A percentile compares a stretch with the other conserved stretches of the same genome.
Conservation (phyloP, 2,329 filamentous ascomycete genomes). For the Gliomastix tumulicola region DNA sequence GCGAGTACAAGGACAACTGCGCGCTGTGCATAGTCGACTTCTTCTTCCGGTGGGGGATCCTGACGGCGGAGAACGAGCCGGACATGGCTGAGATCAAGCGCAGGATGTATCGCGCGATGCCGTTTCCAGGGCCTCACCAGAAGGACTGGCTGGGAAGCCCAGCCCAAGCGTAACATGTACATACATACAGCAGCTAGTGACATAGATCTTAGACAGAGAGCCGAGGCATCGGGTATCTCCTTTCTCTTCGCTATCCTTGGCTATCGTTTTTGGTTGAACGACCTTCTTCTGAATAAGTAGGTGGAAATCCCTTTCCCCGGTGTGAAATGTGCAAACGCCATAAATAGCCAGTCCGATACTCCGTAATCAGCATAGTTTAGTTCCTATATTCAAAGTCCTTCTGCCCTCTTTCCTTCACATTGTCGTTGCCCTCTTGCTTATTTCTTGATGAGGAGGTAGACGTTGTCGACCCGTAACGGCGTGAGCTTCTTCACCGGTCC, state of each 20-base stretch:
- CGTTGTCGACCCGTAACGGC: constrained; percentile 82
- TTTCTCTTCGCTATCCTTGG: no score
- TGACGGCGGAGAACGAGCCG: constrained; percentile 73
- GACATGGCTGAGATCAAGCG: constrained; percentile 69
- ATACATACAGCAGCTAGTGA: no score
- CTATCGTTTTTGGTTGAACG: no score
- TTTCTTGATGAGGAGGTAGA: constrained; percentile 94
- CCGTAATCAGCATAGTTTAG: constrained; percentile 18
- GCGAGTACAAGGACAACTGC: constrained; percentile 91
- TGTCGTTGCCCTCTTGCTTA: constrained; percentile 23
- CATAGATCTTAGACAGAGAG: no score
- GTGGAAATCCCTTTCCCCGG: no score
- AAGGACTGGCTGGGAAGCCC: constrained; percentile 18
- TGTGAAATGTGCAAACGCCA: no score
- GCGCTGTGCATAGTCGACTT: constrained; percentile 81
- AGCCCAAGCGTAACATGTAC: no score
- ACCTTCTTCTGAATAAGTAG: no score
- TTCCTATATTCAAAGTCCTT: constrained; percentile 22
- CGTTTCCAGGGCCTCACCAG: constrained; percentile 65
- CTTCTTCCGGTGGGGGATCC: constrained; percentile 74
- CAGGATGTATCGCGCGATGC: constrained; percentile 70
- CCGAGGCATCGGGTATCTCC: no score
- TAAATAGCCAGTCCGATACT: no score
- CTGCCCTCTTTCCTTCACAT: background rate
- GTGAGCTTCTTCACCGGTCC: constrained; percentile 95